These are phyloP conservation scores for Phytopythium kandeliae DNA, from an alignment of 352 stramenopile species.

Conservation along the genomic window DNA sequence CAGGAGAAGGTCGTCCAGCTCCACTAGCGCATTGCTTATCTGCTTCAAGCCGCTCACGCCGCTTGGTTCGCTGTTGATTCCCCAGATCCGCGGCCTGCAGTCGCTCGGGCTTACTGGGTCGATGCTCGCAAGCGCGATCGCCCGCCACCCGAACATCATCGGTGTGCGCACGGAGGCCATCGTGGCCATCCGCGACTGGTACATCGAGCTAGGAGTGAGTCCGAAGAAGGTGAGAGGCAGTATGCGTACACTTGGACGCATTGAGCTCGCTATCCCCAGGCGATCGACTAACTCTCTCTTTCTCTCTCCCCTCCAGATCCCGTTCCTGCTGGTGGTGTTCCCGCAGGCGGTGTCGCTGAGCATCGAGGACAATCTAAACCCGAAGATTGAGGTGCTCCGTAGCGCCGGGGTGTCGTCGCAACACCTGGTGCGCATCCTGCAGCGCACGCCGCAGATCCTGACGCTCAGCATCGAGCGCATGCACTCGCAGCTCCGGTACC, in stretches of 20 bases:
- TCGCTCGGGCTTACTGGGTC: slow-evolving; percentile 22
- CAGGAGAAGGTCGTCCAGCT: slow-evolving; percentile 25
- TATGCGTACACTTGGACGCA: no score
- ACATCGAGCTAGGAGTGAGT: slow-evolving; percentile 25
- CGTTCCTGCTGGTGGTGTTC: slow-evolving; percentile 51
- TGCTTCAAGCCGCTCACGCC: not conserved
- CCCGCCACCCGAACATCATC: slow-evolving; percentile 32
- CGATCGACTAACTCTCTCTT: not conserved
- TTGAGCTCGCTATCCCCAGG: not conserved
- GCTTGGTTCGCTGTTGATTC: not conserved
- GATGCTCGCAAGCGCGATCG: slow-evolving; percentile 26
- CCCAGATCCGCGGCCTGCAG: slow-evolving; percentile 27
- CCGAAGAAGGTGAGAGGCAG: slow-evolving; percentile 19
- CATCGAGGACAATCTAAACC: slow-evolving; percentile 30
- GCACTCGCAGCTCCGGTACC: slow-evolving; percentile 19
- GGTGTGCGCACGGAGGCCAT: slow-evolving; percentile 25
- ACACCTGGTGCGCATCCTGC: no score
- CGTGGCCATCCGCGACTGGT: slow-evolving; percentile 26
- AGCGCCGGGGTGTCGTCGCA: no score
- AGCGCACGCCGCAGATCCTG: no score
- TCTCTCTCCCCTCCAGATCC: slow-evolving; percentile 36
- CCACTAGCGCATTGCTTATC: not conserved
- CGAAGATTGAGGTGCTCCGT: slow-evolving; percentile 34
- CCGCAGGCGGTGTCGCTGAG: slow-evolving; percentile 27
- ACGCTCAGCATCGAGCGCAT: slow-evolving; percentile 29